Percentiles rank a stretch among this genome's conserved stretches.
Evolutionary conservation across 2,329 filamentous ascomycete species (phyloP).

Genomic region (Cladosporium sp.): DNA sequence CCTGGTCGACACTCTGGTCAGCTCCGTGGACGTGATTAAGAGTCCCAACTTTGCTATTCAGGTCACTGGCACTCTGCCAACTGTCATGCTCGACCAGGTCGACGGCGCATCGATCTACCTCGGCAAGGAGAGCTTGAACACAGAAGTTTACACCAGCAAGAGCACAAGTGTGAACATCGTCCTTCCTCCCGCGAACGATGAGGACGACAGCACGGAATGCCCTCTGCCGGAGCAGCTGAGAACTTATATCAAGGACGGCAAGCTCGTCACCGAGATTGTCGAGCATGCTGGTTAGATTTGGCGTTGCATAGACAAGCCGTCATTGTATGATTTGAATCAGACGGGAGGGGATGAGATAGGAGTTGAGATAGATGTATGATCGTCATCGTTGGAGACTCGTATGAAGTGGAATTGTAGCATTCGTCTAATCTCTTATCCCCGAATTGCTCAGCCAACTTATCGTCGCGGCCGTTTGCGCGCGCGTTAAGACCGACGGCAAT

Average conservation of each 20-base stretch:
- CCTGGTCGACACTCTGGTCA: conserved; percentile 82
- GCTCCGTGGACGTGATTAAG: conserved; percentile 91
- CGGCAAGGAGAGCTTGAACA: conserved; percentile 66
- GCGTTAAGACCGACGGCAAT: too few species aligned
- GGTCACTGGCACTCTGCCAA: conserved; percentile 77
- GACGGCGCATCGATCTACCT: conserved; percentile 87
- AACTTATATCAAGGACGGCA: conserved; percentile 69
- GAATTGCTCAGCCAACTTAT: too few species aligned
- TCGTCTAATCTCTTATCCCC: too few species aligned
- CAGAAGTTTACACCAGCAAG: conserved; percentile 87
- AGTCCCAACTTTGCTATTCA: conserved; percentile 82
- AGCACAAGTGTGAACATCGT: conserved; percentile 82
- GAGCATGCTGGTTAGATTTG: conserved; percentile 70
- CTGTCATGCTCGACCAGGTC: conserved; percentile 85
- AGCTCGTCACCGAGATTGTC: conserved; percentile 87
- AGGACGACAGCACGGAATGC: conserved; percentile 76
- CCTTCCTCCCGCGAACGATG: conserved; percentile 58
- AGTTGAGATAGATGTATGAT: conserved; percentile 9
- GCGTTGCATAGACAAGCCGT: neutral
- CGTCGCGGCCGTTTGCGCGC: too few species aligned
- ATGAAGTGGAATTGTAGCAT: too few species aligned
- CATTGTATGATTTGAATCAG: conserved; percentile 1
- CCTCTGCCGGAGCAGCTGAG: conserved; percentile 86
- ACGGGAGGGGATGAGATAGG: neutral
- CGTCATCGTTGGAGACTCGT: neutral